Conservation (phyloP, 768 basidiomycete species). For the Paxillus rubicundulus region DNA sequence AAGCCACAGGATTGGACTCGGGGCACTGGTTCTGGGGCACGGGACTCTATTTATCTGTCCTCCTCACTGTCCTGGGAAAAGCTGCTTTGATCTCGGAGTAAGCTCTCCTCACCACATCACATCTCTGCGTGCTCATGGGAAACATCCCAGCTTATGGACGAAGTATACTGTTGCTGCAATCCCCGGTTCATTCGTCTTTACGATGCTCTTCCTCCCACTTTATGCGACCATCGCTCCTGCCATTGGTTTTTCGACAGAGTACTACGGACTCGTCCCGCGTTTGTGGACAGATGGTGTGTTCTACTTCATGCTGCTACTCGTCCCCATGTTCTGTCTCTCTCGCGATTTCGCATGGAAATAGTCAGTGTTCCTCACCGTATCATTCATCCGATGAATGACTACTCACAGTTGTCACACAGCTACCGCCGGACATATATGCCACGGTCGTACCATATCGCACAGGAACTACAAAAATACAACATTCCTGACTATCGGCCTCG, state of each 20-base stretch:
- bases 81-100: conserved; percentile 97
- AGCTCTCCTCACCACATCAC: conserved; percentile 32
- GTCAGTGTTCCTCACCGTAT: conserved; percentile 45
- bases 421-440: conserved; percentile 91
- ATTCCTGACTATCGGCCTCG: conserved; percentile 94
- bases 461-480: conserved; percentile 99
- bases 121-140: background rate
- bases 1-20: conserved; percentile 73
- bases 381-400: background rate
- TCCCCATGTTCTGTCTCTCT: conserved; percentile 81
- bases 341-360: conserved; percentile 98
- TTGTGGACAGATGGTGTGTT: conserved; percentile 88
- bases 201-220: conserved; percentile 92
- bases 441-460: conserved; percentile 94
- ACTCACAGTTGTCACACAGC: conserved; percentile 39
- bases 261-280: conserved; percentile 82
- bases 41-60: conserved; percentile 87
- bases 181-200: conserved; percentile 93
- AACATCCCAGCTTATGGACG: conserved; percentile 81
- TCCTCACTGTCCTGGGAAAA: conserved; percentile 95
- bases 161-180: conserved; percentile 99
- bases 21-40: conserved; percentile 99
- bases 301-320: conserved; percentile 81
- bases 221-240: conserved; percentile 86
- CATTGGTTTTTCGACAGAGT: conserved; percentile 88